Evolutionary conservation across 2,329 filamentous ascomycete species (phyloP).

Genomic region (Didymella pinodella): DNA sequence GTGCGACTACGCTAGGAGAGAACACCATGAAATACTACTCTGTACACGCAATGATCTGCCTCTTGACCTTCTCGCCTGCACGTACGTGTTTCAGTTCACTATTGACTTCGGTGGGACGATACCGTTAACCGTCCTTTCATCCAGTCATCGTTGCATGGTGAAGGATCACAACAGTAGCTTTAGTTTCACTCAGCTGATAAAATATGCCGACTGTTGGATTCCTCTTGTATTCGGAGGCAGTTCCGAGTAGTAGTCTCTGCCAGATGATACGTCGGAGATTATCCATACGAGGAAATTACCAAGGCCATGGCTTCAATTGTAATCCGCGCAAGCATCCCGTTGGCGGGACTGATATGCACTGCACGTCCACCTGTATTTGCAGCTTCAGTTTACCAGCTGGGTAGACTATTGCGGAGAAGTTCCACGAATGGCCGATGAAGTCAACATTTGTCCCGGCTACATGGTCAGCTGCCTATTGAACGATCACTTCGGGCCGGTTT

Average conservation of each 20-base stretch:
- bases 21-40: not conserved
- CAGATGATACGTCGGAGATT: not conserved
- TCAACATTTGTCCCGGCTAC: conserved; percentile 4
- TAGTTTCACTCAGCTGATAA: not conserved
- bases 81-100: not conserved
- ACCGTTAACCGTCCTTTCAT: not conserved
- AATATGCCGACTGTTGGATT: not conserved
- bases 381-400: conserved; percentile 1
- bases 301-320: not conserved
- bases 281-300: not conserved
- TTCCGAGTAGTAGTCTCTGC: not conserved
- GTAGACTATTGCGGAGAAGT: conserved; percentile 15
- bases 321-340: conserved; percentile 15
- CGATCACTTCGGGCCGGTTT: conserved; percentile 14
- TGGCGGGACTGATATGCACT: conserved; percentile 2
- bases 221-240: not conserved
- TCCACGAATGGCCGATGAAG: not conserved
- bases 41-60: not conserved
- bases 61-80: not conserved
- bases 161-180: not conserved
- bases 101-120: not conserved
- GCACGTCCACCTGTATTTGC: conserved; percentile 7
- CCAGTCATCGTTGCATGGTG: not conserved
- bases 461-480: conserved; percentile 9
- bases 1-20: not conserved